Percentiles rank a stretch among this genome's conserved stretches.
Conservation (phyloP, 371 early-diverging fungal species). For the Funneliformis caledonium region DNA sequence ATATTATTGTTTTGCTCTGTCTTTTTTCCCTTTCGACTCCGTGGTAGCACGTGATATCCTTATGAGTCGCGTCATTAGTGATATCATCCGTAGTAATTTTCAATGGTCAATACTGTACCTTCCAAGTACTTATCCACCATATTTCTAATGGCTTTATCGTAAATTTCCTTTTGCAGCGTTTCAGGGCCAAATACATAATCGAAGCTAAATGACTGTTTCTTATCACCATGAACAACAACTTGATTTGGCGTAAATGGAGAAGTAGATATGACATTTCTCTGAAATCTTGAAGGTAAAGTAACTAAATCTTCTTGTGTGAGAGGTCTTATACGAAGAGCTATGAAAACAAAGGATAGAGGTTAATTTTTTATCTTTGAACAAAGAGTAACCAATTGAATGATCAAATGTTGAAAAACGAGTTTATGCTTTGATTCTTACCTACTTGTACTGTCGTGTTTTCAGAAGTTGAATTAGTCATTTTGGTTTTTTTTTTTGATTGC, state of each 20-base stretch:
- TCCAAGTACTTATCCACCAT: constrained; percentile 88
- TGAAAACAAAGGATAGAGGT: background rate
- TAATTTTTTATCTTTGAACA: background rate
- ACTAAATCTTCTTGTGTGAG: constrained; percentile 23
- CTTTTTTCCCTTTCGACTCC: no score
- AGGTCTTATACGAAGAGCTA: constrained; percentile 39
- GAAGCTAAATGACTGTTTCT: constrained; percentile 71
- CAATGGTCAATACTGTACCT: constrained; percentile 55
- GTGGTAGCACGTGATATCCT: background rate
- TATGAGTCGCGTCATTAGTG: background rate
- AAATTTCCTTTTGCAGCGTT: constrained; percentile 76
- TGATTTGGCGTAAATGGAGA: constrained; percentile 29
- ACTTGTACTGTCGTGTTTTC: constrained; percentile 30
- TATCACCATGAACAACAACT: constrained; percentile 29
- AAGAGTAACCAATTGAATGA: background rate
- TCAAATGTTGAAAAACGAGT: background rate
- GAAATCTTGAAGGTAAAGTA: constrained; percentile 35
- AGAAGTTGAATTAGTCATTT: background rate
- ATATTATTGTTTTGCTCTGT: background rate
- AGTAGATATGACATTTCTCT: constrained; percentile 19
- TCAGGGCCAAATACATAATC: constrained; percentile 77
- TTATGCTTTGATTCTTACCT: background rate
- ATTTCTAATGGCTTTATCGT: constrained; percentile 64
- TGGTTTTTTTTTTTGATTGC: background rate
- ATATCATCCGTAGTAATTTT: background rate